A percentile compares a stretch with the other conserved stretches of the same genome.
These are phyloP conservation scores for Stevia rebaudiana DNA, from an alignment of 140 eudicot genomes.

Conservation along the genomic window DNA sequence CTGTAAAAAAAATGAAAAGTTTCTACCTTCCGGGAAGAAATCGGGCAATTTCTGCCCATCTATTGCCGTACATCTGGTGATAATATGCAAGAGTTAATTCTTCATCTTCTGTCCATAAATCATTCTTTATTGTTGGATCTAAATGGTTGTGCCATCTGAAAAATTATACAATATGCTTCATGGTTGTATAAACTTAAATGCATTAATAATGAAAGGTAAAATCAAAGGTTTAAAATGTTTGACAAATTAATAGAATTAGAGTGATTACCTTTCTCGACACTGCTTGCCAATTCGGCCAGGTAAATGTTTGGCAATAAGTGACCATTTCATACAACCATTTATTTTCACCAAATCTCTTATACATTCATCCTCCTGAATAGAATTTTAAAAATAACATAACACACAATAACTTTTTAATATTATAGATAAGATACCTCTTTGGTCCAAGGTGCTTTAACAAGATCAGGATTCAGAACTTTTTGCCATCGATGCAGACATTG, in stretches of 20 bases:
- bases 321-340: conserved; percentile 76
- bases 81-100: conserved; percentile 44
- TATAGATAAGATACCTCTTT: conserved; percentile 47
- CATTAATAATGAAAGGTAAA: neutral
- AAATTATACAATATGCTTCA: conserved; percentile 8
- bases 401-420: neutral
- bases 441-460: conserved; percentile 87
- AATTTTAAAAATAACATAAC: neutral
- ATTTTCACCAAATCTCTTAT: conserved; percentile 59
- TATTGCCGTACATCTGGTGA: conserved; percentile 68
- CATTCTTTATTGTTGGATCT: conserved; percentile 70
- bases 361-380: conserved; percentile 75
- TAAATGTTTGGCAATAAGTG: conserved; percentile 59
- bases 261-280: conserved; percentile 79
- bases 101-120: conserved; percentile 78
- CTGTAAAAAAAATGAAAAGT: neutral
- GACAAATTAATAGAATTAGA: neutral
- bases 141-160: conserved; percentile 89
- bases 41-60: conserved; percentile 84
- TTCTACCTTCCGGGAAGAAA: conserved; percentile 97
- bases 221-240: neutral
- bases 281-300: conserved; percentile 94
- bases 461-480: conserved; percentile 86
- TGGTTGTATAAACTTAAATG: neutral
- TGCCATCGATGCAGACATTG: conserved; percentile 98